phyloP scores from a whole-genome alignment of 306 rosid species.

The Chamaecrista fasciculata region DNA sequence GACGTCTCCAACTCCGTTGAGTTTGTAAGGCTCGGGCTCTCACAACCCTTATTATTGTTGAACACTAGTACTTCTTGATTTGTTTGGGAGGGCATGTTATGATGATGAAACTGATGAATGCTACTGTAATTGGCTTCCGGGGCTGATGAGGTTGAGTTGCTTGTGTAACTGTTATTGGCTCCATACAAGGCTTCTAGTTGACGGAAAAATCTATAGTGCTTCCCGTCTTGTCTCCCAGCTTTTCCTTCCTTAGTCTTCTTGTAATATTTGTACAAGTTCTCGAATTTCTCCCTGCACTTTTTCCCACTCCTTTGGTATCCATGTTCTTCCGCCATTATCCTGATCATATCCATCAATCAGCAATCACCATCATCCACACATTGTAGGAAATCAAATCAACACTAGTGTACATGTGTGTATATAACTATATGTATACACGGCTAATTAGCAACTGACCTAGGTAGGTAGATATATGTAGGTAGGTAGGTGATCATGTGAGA shows the following conservation, averaged over 20 bases:
- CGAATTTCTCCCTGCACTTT: constrained; percentile 97
- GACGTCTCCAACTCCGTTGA: constrained; percentile 75
- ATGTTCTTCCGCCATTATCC: constrained; percentile 94
- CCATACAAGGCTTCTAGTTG: constrained; percentile 98
- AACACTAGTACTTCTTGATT: constrained; percentile 48
- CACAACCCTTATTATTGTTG: constrained; percentile 49
- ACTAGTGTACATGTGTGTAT: too few species aligned
- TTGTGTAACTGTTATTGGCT: constrained; percentile 51
- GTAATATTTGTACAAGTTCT: constrained; percentile 93
- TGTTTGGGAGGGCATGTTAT: constrained; percentile 30
- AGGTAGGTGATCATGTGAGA: too few species aligned
- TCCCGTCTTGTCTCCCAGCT: constrained; percentile 97
- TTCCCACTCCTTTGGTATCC: constrained; percentile 97
- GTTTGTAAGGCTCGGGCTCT: constrained; percentile 78
- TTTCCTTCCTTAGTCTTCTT: constrained; percentile 97
- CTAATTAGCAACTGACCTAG: constrained; percentile 9
- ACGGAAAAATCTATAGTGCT: constrained; percentile 92
- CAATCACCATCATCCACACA: too few species aligned
- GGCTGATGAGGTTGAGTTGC: constrained; percentile 41
- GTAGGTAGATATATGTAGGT: not conserved
- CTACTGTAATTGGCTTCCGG: constrained; percentile 54
- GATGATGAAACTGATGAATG: constrained; percentile 32
- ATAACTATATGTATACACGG: too few species aligned
- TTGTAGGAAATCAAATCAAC: not conserved
- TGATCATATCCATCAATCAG: constrained; percentile 19